Base-by-base conservation (phyloP, 495 filamentous ascomycete genomes). In the Tuber microsphaerosporum region DNA sequence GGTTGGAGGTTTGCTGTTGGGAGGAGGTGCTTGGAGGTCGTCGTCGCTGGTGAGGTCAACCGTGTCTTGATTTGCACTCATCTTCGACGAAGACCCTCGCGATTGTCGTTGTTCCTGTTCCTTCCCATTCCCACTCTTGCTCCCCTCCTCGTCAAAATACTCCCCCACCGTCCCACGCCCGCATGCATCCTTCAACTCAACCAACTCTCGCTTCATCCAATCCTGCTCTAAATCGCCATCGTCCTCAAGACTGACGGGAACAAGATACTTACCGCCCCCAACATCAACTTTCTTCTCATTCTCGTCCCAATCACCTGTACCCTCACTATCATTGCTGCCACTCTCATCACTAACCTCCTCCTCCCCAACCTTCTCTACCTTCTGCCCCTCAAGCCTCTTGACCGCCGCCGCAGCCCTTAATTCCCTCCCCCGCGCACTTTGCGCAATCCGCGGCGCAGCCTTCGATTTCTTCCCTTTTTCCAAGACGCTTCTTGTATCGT, bases 391-490 rank as follows among this genome's bases (percentile, higher is more conserved):
- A 73, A 94, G 92, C 76, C 92, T 87, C 31, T 90, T 91, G 75
- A 94, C 77, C 8, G 92, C 92, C 61, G 92, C 92, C 20, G 90
- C 91, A 41, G 91, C 92, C 76, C 92, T 86, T 22, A 94, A 83
- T 71, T 94, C 92, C 75, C 92, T 84, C 1, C 92, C 92, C 72
- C 92, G 84, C 44, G 86, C 86, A 79, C 91, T 93, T 20, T 85
- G 85, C 12, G 92, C 92, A 20, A 94, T 90, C 74, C 89, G 86
- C 0, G 92, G 92, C 16, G 91, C 91, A 26, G 93, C 90, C 75
- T 88, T 86, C 0, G 91, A 91, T 77, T 92, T 87, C 76, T 88
- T 90, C 1, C 91, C 91, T 22, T 87, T 86, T 82, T 94, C 92
- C 37, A 94, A 83, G 78, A 89, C 87, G 7, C 85, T 84, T 79